Evolutionary conservation across 371 early-diverging fungal genomes (phyloP).

Genomic region (Umbelopsis sp.): DNA sequence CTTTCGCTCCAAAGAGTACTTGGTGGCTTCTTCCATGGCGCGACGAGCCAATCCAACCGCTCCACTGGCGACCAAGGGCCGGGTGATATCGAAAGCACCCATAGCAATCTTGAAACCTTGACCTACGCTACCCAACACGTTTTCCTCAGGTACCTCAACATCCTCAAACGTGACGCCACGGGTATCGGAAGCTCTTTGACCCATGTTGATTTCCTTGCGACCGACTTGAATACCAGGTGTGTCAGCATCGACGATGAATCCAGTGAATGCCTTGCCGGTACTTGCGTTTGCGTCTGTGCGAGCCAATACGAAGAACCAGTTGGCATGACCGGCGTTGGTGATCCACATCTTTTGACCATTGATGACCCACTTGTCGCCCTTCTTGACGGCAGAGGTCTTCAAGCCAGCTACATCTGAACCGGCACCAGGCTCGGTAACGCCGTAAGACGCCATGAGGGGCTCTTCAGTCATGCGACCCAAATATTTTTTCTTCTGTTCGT

Average conservation of each 20-base stretch:
- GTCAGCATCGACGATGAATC: constrained; percentile 94
- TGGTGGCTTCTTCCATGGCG: constrained; percentile 93
- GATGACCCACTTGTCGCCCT: constrained; percentile 71
- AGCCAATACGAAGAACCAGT: constrained; percentile 98
- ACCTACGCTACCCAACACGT: constrained; percentile 72
- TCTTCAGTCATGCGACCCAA: constrained; percentile 94
- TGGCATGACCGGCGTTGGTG: constrained; percentile 96
- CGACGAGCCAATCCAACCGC: constrained; percentile 93
- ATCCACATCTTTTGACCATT: constrained; percentile 89
- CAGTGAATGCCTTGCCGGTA: constrained; percentile 93
- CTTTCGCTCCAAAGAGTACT: constrained; percentile 90
- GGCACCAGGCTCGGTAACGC: constrained; percentile 88
- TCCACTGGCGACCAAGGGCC: constrained; percentile 90
- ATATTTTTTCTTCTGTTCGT: constrained; percentile 87
- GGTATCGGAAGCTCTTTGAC: constrained; percentile 93
- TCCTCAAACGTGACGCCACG: constrained; percentile 95
- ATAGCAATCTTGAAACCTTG: constrained; percentile 97
- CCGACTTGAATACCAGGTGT: constrained; percentile 89
- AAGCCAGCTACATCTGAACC: constrained; percentile 80
- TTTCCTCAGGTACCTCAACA: constrained; percentile 91
- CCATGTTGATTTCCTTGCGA: constrained; percentile 97
- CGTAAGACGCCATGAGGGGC: constrained; percentile 92
- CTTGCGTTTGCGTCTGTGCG: constrained; percentile 79
- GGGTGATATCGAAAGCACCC: constrained; percentile 96
- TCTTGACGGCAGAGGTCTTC: constrained; percentile 66